Evolutionary conservation across 495 filamentous ascomycete genomes (phyloP), one percentile per base, ranked within the genome.

Genomic region (Neurospora terricola): DNA sequence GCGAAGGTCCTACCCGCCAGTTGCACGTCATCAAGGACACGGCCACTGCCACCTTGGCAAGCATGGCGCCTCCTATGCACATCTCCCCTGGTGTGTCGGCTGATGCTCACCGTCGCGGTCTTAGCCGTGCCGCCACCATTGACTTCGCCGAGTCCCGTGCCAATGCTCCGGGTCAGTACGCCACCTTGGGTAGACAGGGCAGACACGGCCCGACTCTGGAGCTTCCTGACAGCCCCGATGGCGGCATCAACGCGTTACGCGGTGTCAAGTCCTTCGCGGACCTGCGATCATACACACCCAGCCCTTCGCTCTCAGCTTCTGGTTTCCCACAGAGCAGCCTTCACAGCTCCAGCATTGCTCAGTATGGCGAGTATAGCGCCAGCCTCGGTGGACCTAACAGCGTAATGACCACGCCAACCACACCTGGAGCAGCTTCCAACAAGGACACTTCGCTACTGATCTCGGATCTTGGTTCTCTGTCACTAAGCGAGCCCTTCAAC

Each of bases 221-320:
- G 59, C 90, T 97, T 72, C 87, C 94, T 23, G 92, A 93, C 75
- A 97, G 94, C 70, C 92, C 94, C 1, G 90, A 91, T 48, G 88
- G 88, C 8, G 76, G 75, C 8, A 40, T 81, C 38, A 81, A 80
- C 42, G 75, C 73, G 8, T 88, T 99, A n/a, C 92, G 96, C 30
- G 92, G 92, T 38, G 96, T 96, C 75, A 98, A 98, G 84, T 98
- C 95, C 27, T 97, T 97, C 79, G 96, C 95, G 62, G 96, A 99
- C 80, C 84, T 99, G 74, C 92, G 94, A 73, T 96, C 95, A 3
- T 96, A 94, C 82, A 97, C 94, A 10, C 96, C 96, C 16, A 98
- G 95, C 72, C 95, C 96, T 5, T 94, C 92, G 21, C 91, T 93
- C 4, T 97, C 96, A 5, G 91, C 92, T 14, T 92, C 75, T 14